These are phyloP conservation scores for Chaetoceros tenuissimus DNA, from an alignment of 108 stramenopile species.

Conservation along the genomic window DNA sequence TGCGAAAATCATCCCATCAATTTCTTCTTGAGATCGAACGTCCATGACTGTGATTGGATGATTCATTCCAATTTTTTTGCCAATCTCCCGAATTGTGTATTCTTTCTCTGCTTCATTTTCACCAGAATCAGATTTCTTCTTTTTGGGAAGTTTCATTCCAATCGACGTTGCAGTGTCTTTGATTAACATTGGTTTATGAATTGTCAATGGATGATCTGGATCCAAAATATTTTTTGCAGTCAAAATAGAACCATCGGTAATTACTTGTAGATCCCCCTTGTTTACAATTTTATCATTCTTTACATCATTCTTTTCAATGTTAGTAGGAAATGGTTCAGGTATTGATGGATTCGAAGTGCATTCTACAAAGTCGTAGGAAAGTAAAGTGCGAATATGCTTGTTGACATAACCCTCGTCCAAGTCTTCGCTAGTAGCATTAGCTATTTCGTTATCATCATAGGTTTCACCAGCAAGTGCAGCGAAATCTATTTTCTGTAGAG, in stretches of 20 bases:
- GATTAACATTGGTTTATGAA: conserved; percentile 31
- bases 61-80: conserved; percentile 21
- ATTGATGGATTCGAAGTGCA: no score
- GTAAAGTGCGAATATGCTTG: conserved; percentile 12
- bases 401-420: conserved; percentile 15
- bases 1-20: conserved; percentile 44
- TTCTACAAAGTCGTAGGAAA: no score
- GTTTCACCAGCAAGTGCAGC: background rate
- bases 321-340: no score
- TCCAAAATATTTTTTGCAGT: conserved; percentile 10
- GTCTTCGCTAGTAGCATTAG: background rate
- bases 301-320: background rate
- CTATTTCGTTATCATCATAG: background rate
- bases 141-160: conserved; percentile 31
- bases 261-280: conserved; percentile 12
- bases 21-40: conserved; percentile 35
- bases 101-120: background rate
- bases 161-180: conserved; percentile 42
- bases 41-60: conserved; percentile 49
- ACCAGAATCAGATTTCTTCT: background rate
- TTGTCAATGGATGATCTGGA: conserved; percentile 1
- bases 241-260: conserved; percentile 18
- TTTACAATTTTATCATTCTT: background rate
- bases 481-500: background rate
- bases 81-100: conserved; percentile 26